These are phyloP conservation scores for Globisporangium heterothallicum DNA, from an alignment of 352 stramenopile species.

Conservation along the genomic window DNA sequence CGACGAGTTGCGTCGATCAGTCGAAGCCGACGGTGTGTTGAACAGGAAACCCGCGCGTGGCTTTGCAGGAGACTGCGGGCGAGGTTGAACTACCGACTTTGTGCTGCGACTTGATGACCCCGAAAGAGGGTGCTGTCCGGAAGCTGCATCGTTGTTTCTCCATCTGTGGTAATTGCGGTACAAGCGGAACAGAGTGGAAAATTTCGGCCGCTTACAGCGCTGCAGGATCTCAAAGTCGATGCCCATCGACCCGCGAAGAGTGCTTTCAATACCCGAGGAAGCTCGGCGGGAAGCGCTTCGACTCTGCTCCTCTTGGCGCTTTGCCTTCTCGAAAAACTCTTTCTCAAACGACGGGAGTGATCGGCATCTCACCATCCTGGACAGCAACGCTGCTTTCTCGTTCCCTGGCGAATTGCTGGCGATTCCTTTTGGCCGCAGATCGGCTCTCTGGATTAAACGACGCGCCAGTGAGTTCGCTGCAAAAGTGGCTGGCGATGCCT, in stretches of 20 bases:
- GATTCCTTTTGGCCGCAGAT: background rate
- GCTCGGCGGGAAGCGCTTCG: conserved; percentile 1
- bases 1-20: conserved; percentile 9
- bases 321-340: conserved; percentile 32
- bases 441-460: background rate
- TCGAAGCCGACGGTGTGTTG: conserved; percentile 2
- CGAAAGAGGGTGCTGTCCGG: background rate
- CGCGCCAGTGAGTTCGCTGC: background rate
- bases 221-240: conserved; percentile 65
- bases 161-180: conserved; percentile 38
- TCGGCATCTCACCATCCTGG: conserved; percentile 29
- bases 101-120: background rate
- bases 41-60: background rate
- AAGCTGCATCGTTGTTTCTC: conserved; percentile 11
- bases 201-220: conserved; percentile 37
- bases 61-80: background rate
- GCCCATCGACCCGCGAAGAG: conserved; percentile 14
- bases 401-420: background rate
- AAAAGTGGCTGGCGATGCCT: background rate
- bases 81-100: background rate
- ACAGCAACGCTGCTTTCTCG: conserved; percentile 3
- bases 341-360: conserved; percentile 44
- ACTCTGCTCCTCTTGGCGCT: conserved; percentile 17
- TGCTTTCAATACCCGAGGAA: conserved; percentile 21
- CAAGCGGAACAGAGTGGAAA: conserved; percentile 31